phyloP scores from a whole-genome alignment of 441 rosid species.

The Pelargonium citronellum region DNA sequence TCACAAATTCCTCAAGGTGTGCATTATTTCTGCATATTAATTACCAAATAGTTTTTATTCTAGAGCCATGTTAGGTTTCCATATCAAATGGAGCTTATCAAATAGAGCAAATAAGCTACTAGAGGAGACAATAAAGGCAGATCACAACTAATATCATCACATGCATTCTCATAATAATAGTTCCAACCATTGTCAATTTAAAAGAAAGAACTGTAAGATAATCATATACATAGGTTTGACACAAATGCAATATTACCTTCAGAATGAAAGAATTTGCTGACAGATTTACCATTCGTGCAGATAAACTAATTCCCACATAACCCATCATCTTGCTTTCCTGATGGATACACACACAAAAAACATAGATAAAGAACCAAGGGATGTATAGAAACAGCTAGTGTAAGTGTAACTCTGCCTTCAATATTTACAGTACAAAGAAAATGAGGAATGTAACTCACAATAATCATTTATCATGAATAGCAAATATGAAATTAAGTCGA shows the following conservation, averaged over 20 bases:
- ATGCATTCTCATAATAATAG: neutral
- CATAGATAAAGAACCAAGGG: neutral
- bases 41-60: neutral
- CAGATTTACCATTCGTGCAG: constrained; percentile 39
- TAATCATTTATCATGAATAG: too few relatives aligned
- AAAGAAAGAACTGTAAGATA: constrained; percentile 17
- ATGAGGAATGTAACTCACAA: too few relatives aligned
- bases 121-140: neutral
- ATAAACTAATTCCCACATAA: constrained; percentile 31
- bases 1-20: neutral
- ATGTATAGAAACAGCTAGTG: too few relatives aligned
- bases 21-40: neutral
- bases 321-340: constrained; percentile 43
- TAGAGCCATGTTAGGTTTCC: constrained; percentile 13
- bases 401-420: too few relatives aligned
- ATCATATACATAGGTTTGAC: neutral
- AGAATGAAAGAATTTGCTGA: constrained; percentile 54
- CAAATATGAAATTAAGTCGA: neutral
- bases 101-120: constrained; percentile 6
- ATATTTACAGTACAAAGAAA: too few relatives aligned
- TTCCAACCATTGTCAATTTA: constrained; percentile 2
- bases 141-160: neutral
- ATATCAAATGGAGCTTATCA: constrained; percentile 9
- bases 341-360: constrained; percentile 11
- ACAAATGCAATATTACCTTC: constrained; percentile 44